Base-by-base conservation (phyloP, 768 basidiomycete genomes). In the Pleurotus tuber-regium region DNA sequence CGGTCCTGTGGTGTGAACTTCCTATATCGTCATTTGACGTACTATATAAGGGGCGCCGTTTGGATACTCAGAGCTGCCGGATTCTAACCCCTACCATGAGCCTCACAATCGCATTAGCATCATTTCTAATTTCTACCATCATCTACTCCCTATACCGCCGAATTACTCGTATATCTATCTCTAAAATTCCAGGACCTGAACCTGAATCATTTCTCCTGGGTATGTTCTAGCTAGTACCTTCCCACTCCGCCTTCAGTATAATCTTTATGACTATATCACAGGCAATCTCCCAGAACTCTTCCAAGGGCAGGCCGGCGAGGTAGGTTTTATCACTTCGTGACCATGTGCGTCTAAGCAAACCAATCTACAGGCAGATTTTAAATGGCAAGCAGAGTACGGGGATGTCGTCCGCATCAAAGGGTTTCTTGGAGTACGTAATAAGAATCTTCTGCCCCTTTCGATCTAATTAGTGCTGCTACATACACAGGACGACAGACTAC, bases 391-490 rank as follows among this genome's bases (percentile, higher is more conserved):
- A 25, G 59, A 67, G 53, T 83, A 69, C 57, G 80, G 80, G 1
- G 74, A 76, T 54, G 66, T 81, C 10, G 73, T 78, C 25, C 75
- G 76, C 28, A 58, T 83, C 50, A 77, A 78, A 59, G 80, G 74
- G 3, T 63, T 74, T 19, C 74, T 80, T 55, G 74, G 78, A 43
- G 79, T 79, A 60, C 28, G 70, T 53, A 36, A 38, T 21, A 18
- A 36, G 35, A 28, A 46, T 29, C 14, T 11, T 29, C 25, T 38
- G 12, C 7, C 11, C 52, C 43, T 43, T 31, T 40, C 14, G 16
- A 24, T 29, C 46, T 29, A 41, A 26, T 33, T 26, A 31, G 40
- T 48, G 40, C 43, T 18, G 38, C 43, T 23, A 9, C 54, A 21
- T 28, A 39, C 47, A 43, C 56, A 82, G 80, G 74, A 78, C 54